Evolutionary conservation across 345 rosid genomes (phyloP).

Genomic region (Iberis pinnata): DNA sequence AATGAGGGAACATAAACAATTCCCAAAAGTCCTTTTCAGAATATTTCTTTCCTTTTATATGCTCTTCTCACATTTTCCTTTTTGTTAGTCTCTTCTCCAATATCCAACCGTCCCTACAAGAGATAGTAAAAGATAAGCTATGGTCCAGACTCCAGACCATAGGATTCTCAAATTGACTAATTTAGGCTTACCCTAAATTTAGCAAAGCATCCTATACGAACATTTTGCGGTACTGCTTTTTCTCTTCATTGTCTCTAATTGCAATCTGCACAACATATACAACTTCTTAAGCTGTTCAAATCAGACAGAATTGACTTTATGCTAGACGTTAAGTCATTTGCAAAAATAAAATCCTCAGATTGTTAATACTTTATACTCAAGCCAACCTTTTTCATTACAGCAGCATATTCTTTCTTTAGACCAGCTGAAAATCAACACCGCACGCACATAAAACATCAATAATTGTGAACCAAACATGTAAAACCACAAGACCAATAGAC

Average conservation of each 20-base stretch:
- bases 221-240: conserved; percentile 66
- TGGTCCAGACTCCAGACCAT: not conserved
- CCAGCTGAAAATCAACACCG: conserved; percentile 49
- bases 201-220: conserved; percentile 34
- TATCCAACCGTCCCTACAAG: conserved; percentile 29
- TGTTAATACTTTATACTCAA: conserved; percentile 3
- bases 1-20: conserved; percentile 22
- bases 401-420: conserved; percentile 71
- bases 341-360: not conserved
- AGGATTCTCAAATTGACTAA: not conserved
- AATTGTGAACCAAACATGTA: not conserved
- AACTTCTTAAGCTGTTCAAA: not conserved
- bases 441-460: not conserved
- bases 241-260: conserved; percentile 59
- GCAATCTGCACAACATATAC: conserved; percentile 48
- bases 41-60: conserved; percentile 11
- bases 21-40: conserved; percentile 7
- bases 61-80: conserved; percentile 15
- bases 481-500: conserved; percentile 1
- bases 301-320: not conserved
- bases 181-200: conserved; percentile 23
- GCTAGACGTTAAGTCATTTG: not conserved
- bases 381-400: conserved; percentile 74
- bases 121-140: not conserved
- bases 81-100: conserved; percentile 32